phyloP scores from a whole-genome alignment of 306 rosid genomes.

The Malus orientalis region DNA sequence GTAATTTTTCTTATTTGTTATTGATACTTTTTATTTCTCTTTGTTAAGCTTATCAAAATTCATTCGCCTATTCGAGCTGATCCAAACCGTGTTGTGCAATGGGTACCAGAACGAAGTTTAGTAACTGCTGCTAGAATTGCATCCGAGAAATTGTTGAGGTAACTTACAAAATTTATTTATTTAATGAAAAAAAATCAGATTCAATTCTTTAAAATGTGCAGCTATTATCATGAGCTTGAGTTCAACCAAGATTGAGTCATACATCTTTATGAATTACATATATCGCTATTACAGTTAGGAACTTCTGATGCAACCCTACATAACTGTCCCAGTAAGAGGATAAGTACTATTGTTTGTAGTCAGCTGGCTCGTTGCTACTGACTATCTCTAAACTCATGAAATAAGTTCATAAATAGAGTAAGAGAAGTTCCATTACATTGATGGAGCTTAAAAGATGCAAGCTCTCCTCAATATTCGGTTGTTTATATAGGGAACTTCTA shows the following conservation, averaged over 20 bases:
- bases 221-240: neutral
- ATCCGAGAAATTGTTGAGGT: conserved; percentile 76
- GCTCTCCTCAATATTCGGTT: neutral
- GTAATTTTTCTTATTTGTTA: conserved; percentile 5
- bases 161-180: neutral
- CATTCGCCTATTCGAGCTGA: conserved; percentile 96
- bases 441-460: neutral
- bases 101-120: conserved; percentile 61
- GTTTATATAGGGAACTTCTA: neutral
- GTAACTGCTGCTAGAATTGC: conserved; percentile 67
- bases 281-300: neutral
- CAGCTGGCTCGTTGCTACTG: neutral
- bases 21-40: conserved; percentile 13
- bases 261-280: neutral
- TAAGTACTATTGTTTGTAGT: neutral
- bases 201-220: neutral
- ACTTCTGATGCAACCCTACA: neutral
- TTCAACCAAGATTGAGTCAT: neutral
- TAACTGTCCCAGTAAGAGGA: neutral
- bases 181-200: neutral
- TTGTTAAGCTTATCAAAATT: conserved; percentile 74
- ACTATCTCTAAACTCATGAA: neutral
- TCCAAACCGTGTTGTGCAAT: conserved; percentile 73
- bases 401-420: neutral
- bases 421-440: neutral